Base-by-base conservation (phyloP, 495 filamentous ascomycete genomes). In the Xylaria bambusicola region DNA sequence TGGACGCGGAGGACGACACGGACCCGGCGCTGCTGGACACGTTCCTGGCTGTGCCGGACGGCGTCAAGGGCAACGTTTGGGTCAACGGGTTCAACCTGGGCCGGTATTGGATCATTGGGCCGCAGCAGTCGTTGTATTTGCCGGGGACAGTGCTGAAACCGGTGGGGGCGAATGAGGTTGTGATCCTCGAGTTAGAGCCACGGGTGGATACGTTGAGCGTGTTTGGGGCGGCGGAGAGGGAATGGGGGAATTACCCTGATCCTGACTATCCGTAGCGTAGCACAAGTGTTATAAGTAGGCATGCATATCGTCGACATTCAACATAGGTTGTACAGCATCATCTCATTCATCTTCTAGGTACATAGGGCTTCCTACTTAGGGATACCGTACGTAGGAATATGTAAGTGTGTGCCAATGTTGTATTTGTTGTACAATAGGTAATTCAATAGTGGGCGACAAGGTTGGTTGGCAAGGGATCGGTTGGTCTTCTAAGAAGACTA, bases 21-120 rank as follows among this genome's bases (percentile, higher is more conserved):
- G 52, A 69, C 49, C 62, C 59, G 13, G 60, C 71, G 9, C 49
- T 55, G 2, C 61, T 69, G 10, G 76, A 79, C 54, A 80, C 77
- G 2, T 81, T 73, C 61, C 62, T 81, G 2, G 65, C 67, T 12
- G 58, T 81, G 5, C 73, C 73, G 1, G 65, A 63, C 21, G 75
- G 75, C 53, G 69, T 73, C 3, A 81, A 80, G 62, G 78, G 77
- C 0, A 71, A 70, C 26, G 73, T 80, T 0, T 81, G 73, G 73
- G 75, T 81, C 8, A 81, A 80, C 58, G 75, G 71, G 15, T 69
- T 74, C 20, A 76, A 81, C 49, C 62, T 81, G 0, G 77, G 78
- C 10, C 66, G 76, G 10, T 80, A 78, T 47, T 81, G 77, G 78
- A 61, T 64, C 18, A 68, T 81, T 20, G 77, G 77, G 0, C 76